Base-by-base conservation (phyloP, 2,329 filamentous ascomycete genomes). In the Colletotrichum tropicicola region DNA sequence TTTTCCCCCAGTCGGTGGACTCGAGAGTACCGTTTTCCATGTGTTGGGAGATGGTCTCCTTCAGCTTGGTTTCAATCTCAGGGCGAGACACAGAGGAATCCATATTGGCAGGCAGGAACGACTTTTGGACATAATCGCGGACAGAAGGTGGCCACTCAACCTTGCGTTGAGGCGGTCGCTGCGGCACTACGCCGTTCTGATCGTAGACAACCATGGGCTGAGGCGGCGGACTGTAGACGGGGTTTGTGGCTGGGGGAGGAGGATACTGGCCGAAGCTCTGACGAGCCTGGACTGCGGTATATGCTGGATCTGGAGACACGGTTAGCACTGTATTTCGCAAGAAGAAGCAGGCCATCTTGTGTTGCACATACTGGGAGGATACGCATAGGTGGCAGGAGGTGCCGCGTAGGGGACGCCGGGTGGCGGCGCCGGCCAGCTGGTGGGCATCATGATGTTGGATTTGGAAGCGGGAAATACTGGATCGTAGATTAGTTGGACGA, bases 31-130 rank as follows among this genome's bases (percentile, higher is more conserved):
- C 87, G 70, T 82, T 87, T 71, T 95, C 91, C 70, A 93, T 94
- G 68, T 93, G 93, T 58, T 89, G 85, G 66, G 91, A 92, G 75
- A 99, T 98, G 70, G 94, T 91, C 66, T 90, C 82, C 78, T 95
- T 97, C 68, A 99, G 83, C 74, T 94, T 97, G 65, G 84, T 83
- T 77, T 97, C 92, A 84, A 98, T 91, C 61, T 97, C 93, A 56
- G 84, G 73, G 56, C 87, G 86, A 53, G 82, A 77, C 47, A 94
- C 87, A 39, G 86, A 85, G 5, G 85, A 73, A 67, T 92, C 85
- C 69, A 89, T 82, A 74, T 94, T 92, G 63, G 89, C 87, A 25
- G 89, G 87, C 53, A 92, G 89, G 75, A 98, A 98, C 25, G 94
- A 94, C 73, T 94, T 90, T 73, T 94, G 91, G 30, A 98, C 95